These are phyloP conservation scores for Lodderomyces oxycetoniae DNA, from an alignment of 1,139 yeast genomes.

Conservation along the genomic window DNA sequence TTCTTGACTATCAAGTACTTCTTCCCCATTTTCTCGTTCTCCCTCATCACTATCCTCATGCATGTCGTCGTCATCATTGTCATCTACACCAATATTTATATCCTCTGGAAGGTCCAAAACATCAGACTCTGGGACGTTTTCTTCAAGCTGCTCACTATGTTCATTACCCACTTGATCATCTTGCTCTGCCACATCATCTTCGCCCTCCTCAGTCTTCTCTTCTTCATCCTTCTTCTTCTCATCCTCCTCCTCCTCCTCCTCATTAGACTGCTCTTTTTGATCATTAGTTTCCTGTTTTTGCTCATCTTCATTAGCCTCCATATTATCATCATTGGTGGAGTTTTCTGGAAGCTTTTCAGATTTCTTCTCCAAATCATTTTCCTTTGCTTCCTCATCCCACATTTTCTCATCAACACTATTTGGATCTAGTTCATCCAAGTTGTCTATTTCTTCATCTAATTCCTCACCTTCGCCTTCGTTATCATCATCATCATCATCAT, in stretches of 20 bases:
- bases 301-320: constrained; percentile 57
- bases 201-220: constrained; percentile 39
- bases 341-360: constrained; percentile 63
- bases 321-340: constrained; percentile 51
- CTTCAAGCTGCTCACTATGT: constrained; percentile 66
- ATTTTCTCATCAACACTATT: constrained; percentile 95
- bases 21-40: constrained; percentile 38
- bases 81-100: constrained; percentile 69
- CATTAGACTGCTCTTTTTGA: too few species aligned
- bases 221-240: constrained; percentile 22
- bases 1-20: constrained; percentile 18
- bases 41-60: constrained; percentile 61
- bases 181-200: constrained; percentile 71
- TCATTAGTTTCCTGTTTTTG: constrained; percentile 25
- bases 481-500: constrained; percentile 55
- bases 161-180: constrained; percentile 73
- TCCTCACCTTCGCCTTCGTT: constrained; percentile 52
- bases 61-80: constrained; percentile 57
- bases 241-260: constrained; percentile 19
- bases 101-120: constrained; percentile 84
- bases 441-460: constrained; percentile 86
- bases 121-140: constrained; percentile 73
- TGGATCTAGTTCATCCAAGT: constrained; percentile 86
- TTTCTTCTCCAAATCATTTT: constrained; percentile 67
- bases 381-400: constrained; percentile 95